phyloP scores from a whole-genome alignment of 352 stramenopile species.

The Thalassiosira hispida region DNA sequence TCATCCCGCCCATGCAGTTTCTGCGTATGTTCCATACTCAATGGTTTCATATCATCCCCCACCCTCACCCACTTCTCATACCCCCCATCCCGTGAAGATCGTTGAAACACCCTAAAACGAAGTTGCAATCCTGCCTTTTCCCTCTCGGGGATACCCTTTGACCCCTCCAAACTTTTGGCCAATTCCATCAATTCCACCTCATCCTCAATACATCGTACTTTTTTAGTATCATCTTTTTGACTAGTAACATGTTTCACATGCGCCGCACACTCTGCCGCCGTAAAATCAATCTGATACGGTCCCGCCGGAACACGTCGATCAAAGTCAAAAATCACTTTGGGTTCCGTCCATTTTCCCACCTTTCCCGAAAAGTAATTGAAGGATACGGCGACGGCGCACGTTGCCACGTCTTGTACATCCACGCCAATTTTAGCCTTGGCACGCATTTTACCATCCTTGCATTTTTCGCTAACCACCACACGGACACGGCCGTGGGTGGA shows the following conservation, averaged over 20 bases:
- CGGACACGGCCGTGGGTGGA: slow-evolving; percentile 67
- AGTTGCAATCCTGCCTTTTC: slow-evolving; percentile 77
- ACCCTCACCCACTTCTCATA: slow-evolving; percentile 67
- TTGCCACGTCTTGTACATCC: slow-evolving; percentile 73
- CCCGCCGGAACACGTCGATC: slow-evolving; percentile 82
- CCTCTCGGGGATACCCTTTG: slow-evolving; percentile 71
- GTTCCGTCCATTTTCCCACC: slow-evolving; percentile 60
- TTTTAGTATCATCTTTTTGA: background rate
- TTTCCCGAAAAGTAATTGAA: slow-evolving; percentile 76
- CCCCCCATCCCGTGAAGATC: slow-evolving; percentile 56
- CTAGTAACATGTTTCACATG: slow-evolving; percentile 48
- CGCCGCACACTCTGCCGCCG: slow-evolving; percentile 75
- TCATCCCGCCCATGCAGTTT: too few relatives aligned
- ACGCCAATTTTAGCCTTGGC: slow-evolving; percentile 65
- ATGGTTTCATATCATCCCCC: slow-evolving; percentile 68
- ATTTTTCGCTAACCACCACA: slow-evolving; percentile 45
- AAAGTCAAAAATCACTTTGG: slow-evolving; percentile 85
- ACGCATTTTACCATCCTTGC: slow-evolving; percentile 61
- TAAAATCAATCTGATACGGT: slow-evolving; percentile 80
- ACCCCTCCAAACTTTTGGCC: slow-evolving; percentile 61
- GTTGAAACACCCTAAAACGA: slow-evolving; percentile 74
- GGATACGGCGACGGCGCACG: slow-evolving; percentile 73
- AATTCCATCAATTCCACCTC: slow-evolving; percentile 66
- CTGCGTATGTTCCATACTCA: slow-evolving; percentile 67
- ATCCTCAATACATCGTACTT: slow-evolving; percentile 37